Conservation (phyloP, 305 asterid species). For the Fraxinus xanthoxyloides region DNA sequence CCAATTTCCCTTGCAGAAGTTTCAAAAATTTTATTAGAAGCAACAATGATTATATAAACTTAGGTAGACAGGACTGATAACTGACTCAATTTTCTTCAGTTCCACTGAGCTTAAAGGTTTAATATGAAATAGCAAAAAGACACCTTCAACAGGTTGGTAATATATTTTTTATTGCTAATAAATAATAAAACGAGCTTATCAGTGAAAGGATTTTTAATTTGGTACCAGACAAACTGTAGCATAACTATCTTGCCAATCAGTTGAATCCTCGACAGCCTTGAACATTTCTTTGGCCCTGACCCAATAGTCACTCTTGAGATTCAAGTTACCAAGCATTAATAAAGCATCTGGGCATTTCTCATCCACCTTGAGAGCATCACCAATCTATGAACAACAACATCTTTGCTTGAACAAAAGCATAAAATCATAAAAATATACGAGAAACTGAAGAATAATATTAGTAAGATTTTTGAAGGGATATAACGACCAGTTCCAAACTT, state of each 20-base stretch:
- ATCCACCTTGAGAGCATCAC: conserved; percentile 79
- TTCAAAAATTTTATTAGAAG: conserved; percentile 4
- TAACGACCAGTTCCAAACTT: conserved; percentile 79
- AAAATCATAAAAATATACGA: background rate
- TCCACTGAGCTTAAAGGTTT: background rate
- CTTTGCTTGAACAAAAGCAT: conserved; percentile 7
- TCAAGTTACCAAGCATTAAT: conserved; percentile 94
- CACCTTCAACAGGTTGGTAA: conserved; percentile 7
- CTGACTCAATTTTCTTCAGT: conserved; percentile 4
- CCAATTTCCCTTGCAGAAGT: conserved; percentile 82
- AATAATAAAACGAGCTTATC: conserved; percentile 6
- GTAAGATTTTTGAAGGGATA: conserved; percentile 15
- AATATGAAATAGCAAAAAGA: background rate
- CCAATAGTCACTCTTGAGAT: conserved; percentile 98
- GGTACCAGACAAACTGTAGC: conserved; percentile 92
- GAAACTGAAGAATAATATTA: conserved; percentile 7
- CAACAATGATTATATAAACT: conserved; percentile 7
- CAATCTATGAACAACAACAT: conserved; percentile 53
- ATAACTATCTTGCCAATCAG: conserved; percentile 77
- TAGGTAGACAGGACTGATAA: background rate
- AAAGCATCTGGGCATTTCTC: conserved; percentile 88
- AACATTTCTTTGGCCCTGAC: conserved; percentile 96
- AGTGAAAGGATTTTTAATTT: conserved; percentile 17
- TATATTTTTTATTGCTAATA: conserved; percentile 8
- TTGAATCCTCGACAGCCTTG: conserved; percentile 67